Base-by-base conservation (phyloP, 352 stramenopile genomes). In the Pythium coloratum region DNA sequence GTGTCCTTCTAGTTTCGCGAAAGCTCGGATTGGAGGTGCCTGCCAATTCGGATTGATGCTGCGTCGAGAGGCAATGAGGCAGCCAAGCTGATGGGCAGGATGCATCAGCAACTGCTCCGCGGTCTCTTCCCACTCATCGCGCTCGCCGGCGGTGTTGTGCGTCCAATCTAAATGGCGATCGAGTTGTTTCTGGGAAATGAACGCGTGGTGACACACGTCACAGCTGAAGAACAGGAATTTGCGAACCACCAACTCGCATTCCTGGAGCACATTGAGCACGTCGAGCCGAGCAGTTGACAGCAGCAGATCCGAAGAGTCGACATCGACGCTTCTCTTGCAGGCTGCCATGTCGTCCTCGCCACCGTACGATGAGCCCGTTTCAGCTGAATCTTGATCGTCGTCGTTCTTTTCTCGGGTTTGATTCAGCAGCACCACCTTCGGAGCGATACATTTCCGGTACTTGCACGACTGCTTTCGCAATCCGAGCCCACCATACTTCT, bases 401-500 rank as follows among this genome's bases (percentile, higher is more conserved):
- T 86, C 78, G 13, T 81, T 71, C 50, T 82, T 82, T 13, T 74
- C 68, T 42, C 59, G 49, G 30, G 67, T 69, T 55, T 92, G 81
- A 62, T 92, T 92, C 20, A 92, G 67, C 59, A 88, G 55, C 3
- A 94, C 80, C 4, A 88, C 67, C 67, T 92, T 93, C 7, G 84
- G 84, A 16, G 71, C 69, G 68, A 91, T 79, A 49, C 85, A 92
- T 59, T 90, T 91, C 44, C 84, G 82, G 46, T 78, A 77, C 61
- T 92, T 92, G 71, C 86, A 94, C 28, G 84, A 92, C 71, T 93
- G 86, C 55, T 94, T 94, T 30, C 86, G 76, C 32, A 90, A 71
- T 60, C 86, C 86, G 32, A 84, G 86, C 24, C 86, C 86, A 62
- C 86, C 86, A 46, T 93, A 91, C 55, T 94, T 94, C 70, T 92